Conservation (phyloP, 163 green algal genomes). For the Prototheca wickerhamii region DNA sequence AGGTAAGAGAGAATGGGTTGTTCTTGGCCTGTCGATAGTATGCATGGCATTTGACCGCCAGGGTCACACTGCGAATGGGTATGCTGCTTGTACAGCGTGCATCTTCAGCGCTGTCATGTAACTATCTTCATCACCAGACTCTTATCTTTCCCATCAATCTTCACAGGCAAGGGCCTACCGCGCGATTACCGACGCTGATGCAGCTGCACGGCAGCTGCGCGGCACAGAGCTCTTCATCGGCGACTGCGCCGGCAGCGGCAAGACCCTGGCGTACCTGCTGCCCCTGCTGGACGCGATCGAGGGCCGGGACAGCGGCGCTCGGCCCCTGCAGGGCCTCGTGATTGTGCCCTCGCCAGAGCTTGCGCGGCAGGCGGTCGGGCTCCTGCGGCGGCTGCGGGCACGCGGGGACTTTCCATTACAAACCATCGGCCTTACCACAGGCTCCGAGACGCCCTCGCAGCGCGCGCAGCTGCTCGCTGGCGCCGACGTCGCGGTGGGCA, state of each 20-base stretch:
- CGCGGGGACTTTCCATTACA: slow-evolving; percentile 37
- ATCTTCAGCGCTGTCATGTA: no score
- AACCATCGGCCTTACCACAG: slow-evolving; percentile 38
- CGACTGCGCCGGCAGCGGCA: slow-evolving; percentile 79
- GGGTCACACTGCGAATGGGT: no score
- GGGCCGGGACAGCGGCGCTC: slow-evolving; percentile 15
- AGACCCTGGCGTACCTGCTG: slow-evolving; percentile 85
- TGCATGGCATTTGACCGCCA: no score
- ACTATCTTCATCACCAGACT: no score
- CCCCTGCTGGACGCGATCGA: slow-evolving; percentile 55
- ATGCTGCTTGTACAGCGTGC: no score
- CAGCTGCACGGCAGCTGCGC: neutral
- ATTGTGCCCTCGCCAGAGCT: slow-evolving; percentile 41
- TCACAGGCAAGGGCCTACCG: no score
- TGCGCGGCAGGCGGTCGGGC: slow-evolving; percentile 46
- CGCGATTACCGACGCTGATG: no score
- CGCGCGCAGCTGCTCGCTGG: slow-evolving; percentile 41
- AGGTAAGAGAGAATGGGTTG: no score
- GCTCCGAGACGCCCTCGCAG: slow-evolving; percentile 44
- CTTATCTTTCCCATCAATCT: no score
- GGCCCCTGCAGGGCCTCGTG: slow-evolving; percentile 32
- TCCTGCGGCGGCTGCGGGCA: slow-evolving; percentile 47
- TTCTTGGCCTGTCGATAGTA: no score
- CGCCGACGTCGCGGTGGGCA: slow-evolving; percentile 73
- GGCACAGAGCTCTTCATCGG: slow-evolving; percentile 48